Base-by-base conservation (phyloP, 1,139 yeast species). In the Saccharomyces hybrid region DNA sequence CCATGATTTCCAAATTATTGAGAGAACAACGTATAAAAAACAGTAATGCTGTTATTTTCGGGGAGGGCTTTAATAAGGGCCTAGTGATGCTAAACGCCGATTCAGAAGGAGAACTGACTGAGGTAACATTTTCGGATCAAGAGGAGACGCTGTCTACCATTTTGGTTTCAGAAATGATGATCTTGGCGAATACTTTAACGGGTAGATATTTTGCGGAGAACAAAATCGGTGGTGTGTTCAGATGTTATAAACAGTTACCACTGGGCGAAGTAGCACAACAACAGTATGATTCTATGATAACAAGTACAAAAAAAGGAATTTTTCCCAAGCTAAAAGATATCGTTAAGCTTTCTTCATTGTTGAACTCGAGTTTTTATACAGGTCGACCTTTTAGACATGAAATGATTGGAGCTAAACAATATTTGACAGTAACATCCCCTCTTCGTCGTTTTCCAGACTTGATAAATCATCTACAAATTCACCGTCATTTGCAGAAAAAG, bases 401-500 rank as follows among this genome's bases (percentile, higher is more conserved):
- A 31, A 81, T 86, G 55, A 72, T 90, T 49, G 96, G 95, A 2
- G 71, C 86, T 9, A 68, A 71, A 0, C 70, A 74, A 13, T 90
- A 93, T 65, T 77, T 87, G 6, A 88, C 89, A 44, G 84, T 88
- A 2, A 90, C 99, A 0, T 90, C 97, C 0, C 99, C 99, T 1
- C 75, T 93, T 58, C 76, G 99, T 70, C 75, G 99, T 60, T 86
- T 81, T 62, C 84, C 85, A n/a, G 99, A 93, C 69, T 72, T 90
- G 63, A 68, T 90, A 5, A 84, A 85, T 61, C 97, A 90, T 64
- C 81, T 93, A 80, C 88, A 84, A 61, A 54, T 83, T 3, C 84
- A 82, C 55, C 69, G 78, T 2, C 68, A 63, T 57, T 55, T 80
- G n/a, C 52, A 58, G 1, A 58, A 57, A 2, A 41, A 50, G 8